Conservation (phyloP, 768 basidiomycete genomes). For the Auriculariales sp. region DNA sequence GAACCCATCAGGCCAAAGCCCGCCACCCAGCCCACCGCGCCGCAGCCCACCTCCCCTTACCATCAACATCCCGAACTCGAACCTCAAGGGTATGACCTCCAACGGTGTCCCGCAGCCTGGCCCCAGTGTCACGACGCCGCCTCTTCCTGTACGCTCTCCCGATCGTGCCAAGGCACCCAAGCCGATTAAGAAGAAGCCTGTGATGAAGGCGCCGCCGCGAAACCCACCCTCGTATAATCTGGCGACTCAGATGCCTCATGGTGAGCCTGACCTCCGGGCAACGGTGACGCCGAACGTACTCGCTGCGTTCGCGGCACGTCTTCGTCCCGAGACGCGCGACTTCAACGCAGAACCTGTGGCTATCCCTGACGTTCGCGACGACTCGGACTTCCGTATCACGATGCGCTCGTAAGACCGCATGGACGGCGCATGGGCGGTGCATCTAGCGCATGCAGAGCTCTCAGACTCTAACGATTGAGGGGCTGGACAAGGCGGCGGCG, state of each 20-base stretch:
- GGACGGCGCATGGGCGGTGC: too few species aligned
- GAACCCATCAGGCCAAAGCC: too few species aligned
- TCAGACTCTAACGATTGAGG: too few species aligned
- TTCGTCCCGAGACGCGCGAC: background rate
- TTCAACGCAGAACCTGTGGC: background rate
- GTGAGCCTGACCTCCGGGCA: background rate
- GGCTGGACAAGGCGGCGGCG: too few species aligned
- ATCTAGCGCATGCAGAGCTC: too few species aligned
- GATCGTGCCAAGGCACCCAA: background rate
- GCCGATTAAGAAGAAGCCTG: too few species aligned
- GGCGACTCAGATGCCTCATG: too few species aligned
- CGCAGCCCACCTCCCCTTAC: background rate
- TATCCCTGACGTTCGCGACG: background rate
- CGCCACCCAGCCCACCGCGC: background rate
- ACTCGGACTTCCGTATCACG: background rate
- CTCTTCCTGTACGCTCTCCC: background rate
- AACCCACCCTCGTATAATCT: too few species aligned
- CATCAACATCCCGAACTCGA: background rate
- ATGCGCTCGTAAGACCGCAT: too few species aligned
- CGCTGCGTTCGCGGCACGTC: background rate
- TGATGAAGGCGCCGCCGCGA: background rate
- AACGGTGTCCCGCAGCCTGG: background rate
- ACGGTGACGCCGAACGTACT: background rate
- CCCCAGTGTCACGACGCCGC: background rate
- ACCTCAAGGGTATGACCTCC: background rate